Percentiles rank a stretch among this genome's conserved stretches.
Conservation (phyloP, 805 yeast species). For the Suhomyces vadensis region DNA sequence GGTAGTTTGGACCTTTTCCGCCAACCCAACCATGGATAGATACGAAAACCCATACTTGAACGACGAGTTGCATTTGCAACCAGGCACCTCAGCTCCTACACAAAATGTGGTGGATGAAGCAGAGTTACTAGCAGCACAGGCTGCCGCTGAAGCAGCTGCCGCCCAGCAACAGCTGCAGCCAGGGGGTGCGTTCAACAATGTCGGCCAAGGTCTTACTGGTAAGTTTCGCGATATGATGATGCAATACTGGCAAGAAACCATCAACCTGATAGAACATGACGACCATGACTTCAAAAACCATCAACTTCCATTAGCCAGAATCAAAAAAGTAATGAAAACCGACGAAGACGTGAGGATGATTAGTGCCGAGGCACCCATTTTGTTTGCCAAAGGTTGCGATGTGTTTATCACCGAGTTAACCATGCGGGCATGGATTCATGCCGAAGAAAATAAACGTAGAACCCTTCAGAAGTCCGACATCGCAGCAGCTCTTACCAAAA, state of each 20-base stretch:
- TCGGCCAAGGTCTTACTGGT: slow-evolving; percentile 88
- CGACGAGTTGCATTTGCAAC: slow-evolving; percentile 18
- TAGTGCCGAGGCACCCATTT: slow-evolving; percentile 95
- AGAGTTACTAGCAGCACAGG: slow-evolving; percentile 46
- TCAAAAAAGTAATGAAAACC: slow-evolving; percentile 96
- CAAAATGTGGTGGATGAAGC: slow-evolving; percentile 20
- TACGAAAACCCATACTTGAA: slow-evolving; percentile 33
- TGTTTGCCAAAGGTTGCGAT: slow-evolving; percentile 98
- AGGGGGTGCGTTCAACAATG: slow-evolving; percentile 78
- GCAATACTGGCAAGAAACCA: slow-evolving; percentile 97
- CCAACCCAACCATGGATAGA: slow-evolving; percentile 19
- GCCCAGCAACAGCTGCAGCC: slow-evolving; percentile 47
- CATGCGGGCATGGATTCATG: slow-evolving; percentile 99
- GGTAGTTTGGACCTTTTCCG: not conserved
- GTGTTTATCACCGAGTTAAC: slow-evolving; percentile 95
- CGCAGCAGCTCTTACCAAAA: slow-evolving; percentile 90
- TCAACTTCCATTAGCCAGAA: slow-evolving; percentile 92
- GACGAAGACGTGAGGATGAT: slow-evolving; percentile 98
- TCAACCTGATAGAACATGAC: slow-evolving; percentile 82
- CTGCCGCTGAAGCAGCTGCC: slow-evolving; percentile 50
- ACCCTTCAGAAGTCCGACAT: slow-evolving; percentile 93
- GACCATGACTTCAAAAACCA: slow-evolving; percentile 92
- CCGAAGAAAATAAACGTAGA: slow-evolving; percentile 92
- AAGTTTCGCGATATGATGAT: slow-evolving; percentile 83
- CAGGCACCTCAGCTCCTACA: slow-evolving; percentile 5